Base-by-base conservation (phyloP, 345 rosid genomes). In the Carallia pectinifolia region DNA sequence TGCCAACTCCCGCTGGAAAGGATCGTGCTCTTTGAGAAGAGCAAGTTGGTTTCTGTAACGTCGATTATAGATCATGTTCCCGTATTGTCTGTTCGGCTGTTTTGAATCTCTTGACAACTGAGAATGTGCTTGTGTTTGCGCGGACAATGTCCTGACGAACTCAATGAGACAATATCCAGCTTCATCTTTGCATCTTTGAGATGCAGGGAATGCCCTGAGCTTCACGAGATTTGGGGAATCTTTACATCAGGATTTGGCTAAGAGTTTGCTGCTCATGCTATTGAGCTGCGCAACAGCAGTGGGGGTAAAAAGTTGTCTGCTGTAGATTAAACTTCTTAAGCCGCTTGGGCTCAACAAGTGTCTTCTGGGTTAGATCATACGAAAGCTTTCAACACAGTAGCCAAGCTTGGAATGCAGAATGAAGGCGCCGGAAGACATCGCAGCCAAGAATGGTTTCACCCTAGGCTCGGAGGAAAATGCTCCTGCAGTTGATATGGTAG, bases 181-280 rank as follows among this genome's bases (percentile, higher is more conserved):
- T 84, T 86, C 83, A 83, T 83, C 65, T 88, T 76, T 69, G 86
- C 87, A 61, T 77, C 93, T 40, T 83, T 88, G 16, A 83, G 93
- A 60, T 78, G 83, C 13, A 81, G 87, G 17, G 87, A 84, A 58
- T 84, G 86, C 61, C 89, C 90, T 0, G 90, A 88, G 71, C 82
- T 88, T 37, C 82, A 65, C 54, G 68, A 74, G 64, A 69, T 84
- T 56, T 81, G 87, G 19, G 68, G 62, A 23, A 71, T 79, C 53
- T 69, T 83, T 39, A 19, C 53, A 0, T 58, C 74, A 4, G 70
- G 55, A 50, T 85, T 74, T 23, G 88, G 87, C 62, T 67, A 66
- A 53, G 88, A 84, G 18, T 75, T 86, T 23, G 76, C 70, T 58
- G 71, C 74, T 74, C 78, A 60, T 44, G 84, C 82, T 4, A 62